Conservation (phyloP, 495 filamentous ascomycete genomes). For the Viridothelium virens region DNA sequence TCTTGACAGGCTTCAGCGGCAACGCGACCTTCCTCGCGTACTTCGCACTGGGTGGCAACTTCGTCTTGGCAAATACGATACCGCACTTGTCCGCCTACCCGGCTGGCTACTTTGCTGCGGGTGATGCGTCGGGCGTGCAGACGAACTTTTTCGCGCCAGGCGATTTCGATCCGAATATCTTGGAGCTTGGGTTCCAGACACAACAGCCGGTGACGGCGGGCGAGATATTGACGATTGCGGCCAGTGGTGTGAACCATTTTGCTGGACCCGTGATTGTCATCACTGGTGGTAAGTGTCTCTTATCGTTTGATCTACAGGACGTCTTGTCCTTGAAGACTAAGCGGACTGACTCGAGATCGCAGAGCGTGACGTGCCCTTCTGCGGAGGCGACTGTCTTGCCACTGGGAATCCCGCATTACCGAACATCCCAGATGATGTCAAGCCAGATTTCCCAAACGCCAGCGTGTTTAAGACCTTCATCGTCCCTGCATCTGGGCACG, state of each 20-base stretch:
- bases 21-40: conserved; percentile 32
- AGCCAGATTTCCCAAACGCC: conserved; percentile 21
- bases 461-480: conserved; percentile 19
- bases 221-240: conserved; percentile 28
- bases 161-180: conserved; percentile 42
- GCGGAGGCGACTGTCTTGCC: conserved; percentile 29
- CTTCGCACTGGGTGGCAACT: conserved; percentile 41
- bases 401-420: conserved; percentile 13
- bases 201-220: conserved; percentile 27
- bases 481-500: conserved; percentile 25
- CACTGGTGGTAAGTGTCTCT: conserved; percentile 18
- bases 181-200: conserved; percentile 26
- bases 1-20: conserved; percentile 51
- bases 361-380: conserved; percentile 26
- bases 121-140: conserved; percentile 33
- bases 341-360: not conserved
- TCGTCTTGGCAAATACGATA: conserved; percentile 42
- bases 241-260: conserved; percentile 20
- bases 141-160: conserved; percentile 43
- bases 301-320: not conserved
- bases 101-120: conserved; percentile 43
- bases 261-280: conserved; percentile 24
- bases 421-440: conserved; percentile 18
- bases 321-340: not conserved
- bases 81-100: conserved; percentile 31